Evolutionary conservation across 2,329 filamentous ascomycete species (phyloP), one percentile per base, ranked within the genome.

Genomic region (Trichophyton schoenleinii): DNA sequence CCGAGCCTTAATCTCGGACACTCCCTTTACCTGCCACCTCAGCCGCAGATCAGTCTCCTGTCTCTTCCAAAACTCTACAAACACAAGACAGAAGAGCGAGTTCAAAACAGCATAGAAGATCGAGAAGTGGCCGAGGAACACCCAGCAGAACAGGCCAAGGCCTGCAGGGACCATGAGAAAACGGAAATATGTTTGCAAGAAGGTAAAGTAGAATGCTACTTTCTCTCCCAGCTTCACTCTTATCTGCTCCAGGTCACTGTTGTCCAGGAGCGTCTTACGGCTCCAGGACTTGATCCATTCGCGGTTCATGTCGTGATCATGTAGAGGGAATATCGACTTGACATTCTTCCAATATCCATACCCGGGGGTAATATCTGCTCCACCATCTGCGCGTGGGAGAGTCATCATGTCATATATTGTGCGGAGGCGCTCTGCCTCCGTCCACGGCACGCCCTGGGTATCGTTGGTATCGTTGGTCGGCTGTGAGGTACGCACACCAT

Each of bases 11-110:
- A 96, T 89, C 58, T 79, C 82, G 3, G 88, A 91, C 0, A 95
- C 91, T 5, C 88, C 88, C 58, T 88, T 85, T 2, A 96, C 91
- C 13, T 88, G 88, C 92, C 92, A 97, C 67, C 89, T 84, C 15
- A 96, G 84, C 7, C 87, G 86, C 6, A 97, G 79, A 70, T 97
- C 91, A 1, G 86, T 79, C 73, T 97, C 90, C 72, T 95, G 89
- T 68, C 92, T 87, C 77, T 95, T 96, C 92, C 92, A 97, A 74
- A 88, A 96, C 71, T 97, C 92, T 61, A 95, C 87, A 70, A 96
- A 96, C 57, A 92, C 78, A 2, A 94, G 85, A 62, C 87, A 87
- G 89, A 91, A 96, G n/a, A 96, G 76, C 38, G 85, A 87, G 70
- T 87, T 91, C 52, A 87, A 80, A 0, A 91, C 73, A 13, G 88